Percentiles rank a stretch among this genome's conserved stretches.
Evolutionary conservation across 208 protist species (phyloP).

Genomic region (Leishmania mexicana): DNA sequence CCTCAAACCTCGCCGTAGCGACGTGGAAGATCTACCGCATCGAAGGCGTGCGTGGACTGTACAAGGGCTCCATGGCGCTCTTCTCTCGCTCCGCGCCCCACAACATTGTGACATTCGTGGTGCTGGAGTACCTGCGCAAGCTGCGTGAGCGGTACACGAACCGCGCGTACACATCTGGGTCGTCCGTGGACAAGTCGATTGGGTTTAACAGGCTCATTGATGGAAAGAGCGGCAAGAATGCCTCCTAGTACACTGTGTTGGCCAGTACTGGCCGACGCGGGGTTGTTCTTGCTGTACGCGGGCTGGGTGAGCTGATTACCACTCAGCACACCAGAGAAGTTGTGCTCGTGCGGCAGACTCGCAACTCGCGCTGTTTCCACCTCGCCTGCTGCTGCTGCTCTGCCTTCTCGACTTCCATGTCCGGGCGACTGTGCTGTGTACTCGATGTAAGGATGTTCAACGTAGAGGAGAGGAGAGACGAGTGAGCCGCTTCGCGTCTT

Average conservation of each 20-base stretch:
- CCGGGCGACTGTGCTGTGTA: neutral
- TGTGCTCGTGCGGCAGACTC: neutral
- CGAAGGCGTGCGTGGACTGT: conserved; percentile 69
- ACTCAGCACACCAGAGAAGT: neutral
- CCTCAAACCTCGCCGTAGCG: conserved; percentile 32
- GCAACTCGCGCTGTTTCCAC: neutral
- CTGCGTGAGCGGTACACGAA: conserved; percentile 48
- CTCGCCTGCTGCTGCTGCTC: neutral
- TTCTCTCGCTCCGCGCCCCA: conserved; percentile 65
- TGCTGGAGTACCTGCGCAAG: conserved; percentile 57
- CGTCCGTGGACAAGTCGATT: conserved; percentile 41
- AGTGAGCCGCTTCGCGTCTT: neutral
- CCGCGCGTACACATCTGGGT: conserved; percentile 58
- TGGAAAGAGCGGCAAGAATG: conserved; percentile 13
- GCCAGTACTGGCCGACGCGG: neutral
- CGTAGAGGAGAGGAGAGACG: neutral
- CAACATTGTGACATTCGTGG: conserved; percentile 63
- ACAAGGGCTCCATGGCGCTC: conserved; percentile 66
- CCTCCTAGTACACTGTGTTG: neutral
- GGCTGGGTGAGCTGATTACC: neutral
- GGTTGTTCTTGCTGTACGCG: neutral
- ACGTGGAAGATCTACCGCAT: conserved; percentile 51
- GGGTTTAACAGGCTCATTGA: conserved; percentile 23
- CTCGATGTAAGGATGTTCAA: neutral
- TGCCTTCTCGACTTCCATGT: neutral